Evolutionary conservation across 805 yeast species (phyloP).

Genomic region (Wickerhamomyces bisporus): DNA sequence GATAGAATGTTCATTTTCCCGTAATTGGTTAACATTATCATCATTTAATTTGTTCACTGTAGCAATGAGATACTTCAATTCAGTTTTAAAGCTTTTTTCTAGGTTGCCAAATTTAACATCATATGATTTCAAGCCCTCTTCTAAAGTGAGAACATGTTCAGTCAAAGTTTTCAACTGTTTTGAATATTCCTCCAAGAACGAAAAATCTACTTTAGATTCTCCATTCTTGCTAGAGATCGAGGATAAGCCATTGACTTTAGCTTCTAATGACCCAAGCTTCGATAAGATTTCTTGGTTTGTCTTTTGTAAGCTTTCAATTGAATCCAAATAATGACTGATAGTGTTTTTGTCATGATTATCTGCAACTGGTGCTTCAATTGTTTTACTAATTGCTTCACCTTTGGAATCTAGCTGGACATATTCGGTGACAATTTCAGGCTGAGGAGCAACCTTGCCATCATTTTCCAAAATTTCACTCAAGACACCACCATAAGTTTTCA

Average conservation of each 20-base stretch:
- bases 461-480: constrained; percentile 53
- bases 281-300: constrained; percentile 16
- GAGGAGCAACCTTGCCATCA: constrained; percentile 42
- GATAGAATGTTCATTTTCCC: constrained; percentile 20
- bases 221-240: constrained; percentile 4
- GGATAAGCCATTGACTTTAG: constrained; percentile 15
- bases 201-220: constrained; percentile 14
- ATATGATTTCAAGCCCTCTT: constrained; percentile 2
- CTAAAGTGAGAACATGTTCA: background rate
- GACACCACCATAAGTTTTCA: constrained; percentile 50
- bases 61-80: constrained; percentile 1
- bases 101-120: constrained; percentile 7
- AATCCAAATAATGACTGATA: constrained; percentile 2
- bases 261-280: constrained; percentile 10
- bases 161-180: constrained; percentile 10
- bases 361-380: constrained; percentile 14
- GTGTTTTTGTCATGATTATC: constrained; percentile 2
- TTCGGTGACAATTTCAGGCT: constrained; percentile 41
- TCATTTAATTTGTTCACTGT: constrained; percentile 14
- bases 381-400: constrained; percentile 24
- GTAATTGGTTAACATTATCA: constrained; percentile 19
- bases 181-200: constrained; percentile 17
- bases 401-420: constrained; percentile 31
- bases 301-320: constrained; percentile 12
- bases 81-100: constrained; percentile 5